Conservation (phyloP, 305 asterid genomes). For the Solanum hybrid region DNA sequence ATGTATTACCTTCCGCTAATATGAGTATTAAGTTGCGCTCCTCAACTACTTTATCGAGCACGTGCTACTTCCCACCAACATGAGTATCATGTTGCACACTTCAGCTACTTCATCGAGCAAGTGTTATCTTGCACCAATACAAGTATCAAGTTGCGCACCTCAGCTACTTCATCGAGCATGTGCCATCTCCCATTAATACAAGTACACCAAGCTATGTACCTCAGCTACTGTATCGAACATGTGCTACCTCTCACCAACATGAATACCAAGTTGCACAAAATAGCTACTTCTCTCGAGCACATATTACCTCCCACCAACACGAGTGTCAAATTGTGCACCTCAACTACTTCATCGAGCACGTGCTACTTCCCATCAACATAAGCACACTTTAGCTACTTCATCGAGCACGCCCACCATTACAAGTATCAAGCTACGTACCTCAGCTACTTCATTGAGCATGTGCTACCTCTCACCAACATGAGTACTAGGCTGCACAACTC, state of each 20-base stretch:
- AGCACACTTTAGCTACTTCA: background rate
- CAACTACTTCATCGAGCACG: background rate
- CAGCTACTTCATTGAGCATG: background rate
- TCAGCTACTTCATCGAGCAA: background rate
- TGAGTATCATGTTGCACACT: background rate
- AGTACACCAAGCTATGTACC: background rate
- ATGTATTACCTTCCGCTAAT: fast-evolving
- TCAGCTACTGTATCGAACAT: background rate
- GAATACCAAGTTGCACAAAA: background rate
- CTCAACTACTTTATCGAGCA: background rate
- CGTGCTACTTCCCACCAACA: fast-evolving
- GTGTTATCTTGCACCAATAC: fast-evolving
- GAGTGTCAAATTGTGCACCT: background rate
- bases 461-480: background rate
- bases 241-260: background rate
- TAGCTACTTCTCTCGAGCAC: background rate
- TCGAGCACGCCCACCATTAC: background rate
- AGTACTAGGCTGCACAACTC: background rate
- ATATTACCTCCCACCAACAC: background rate
- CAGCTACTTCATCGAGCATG: fast-evolving
- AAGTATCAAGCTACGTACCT: background rate
- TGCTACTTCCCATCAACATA: background rate
- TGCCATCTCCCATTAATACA: fast-evolving
- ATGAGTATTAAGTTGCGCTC: background rate
- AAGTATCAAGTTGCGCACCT: background rate